These are phyloP conservation scores for Kwoniella shandongensis DNA, from an alignment of 768 basidiomycete species.

Conservation along the genomic window DNA sequence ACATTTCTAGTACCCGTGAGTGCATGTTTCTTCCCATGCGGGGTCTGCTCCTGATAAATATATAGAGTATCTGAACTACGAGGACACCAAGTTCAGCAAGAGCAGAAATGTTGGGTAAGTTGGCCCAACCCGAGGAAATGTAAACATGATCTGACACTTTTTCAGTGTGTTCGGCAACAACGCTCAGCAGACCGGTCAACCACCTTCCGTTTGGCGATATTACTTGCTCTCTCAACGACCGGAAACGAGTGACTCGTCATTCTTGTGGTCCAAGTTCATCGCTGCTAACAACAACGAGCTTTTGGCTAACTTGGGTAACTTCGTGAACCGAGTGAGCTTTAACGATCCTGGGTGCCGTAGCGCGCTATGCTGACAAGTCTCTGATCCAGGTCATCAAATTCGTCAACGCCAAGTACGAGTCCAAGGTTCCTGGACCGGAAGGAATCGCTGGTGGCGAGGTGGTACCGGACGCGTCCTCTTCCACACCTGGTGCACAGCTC, in stretches of 20 bases:
- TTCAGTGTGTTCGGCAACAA: conserved; percentile 81
- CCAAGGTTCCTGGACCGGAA: conserved; percentile 74
- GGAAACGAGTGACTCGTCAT: conserved; percentile 90
- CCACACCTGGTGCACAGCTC: conserved; percentile 57
- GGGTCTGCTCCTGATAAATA: conserved; percentile 3
- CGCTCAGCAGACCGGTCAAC: conserved; percentile 88
- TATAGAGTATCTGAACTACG: conserved; percentile 93
- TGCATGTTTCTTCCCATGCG: background rate
- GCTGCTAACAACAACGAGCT: conserved; percentile 88
- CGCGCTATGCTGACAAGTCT: too few relatives aligned
- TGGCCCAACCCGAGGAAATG: background rate
- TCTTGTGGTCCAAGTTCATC: conserved; percentile 94
- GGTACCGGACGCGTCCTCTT: conserved; percentile 60
- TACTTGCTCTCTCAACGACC: conserved; percentile 90
- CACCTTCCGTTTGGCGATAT: conserved; percentile 94
- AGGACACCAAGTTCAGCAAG: conserved; percentile 98
- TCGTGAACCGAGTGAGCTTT: conserved; percentile 73
- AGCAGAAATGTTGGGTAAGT: conserved; percentile 78
- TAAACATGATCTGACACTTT: conserved; percentile 4
- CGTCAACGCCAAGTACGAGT: conserved; percentile 75
- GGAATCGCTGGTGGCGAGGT: conserved; percentile 71
- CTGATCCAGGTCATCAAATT: conserved; percentile 85
- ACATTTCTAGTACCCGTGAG: conserved; percentile 90
- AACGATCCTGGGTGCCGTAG: background rate
- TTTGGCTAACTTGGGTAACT: conserved; percentile 97